Evolutionary conservation across 352 stramenopile species (phyloP), one percentile per base, ranked within the genome.

Genomic region (Globisporangium mamillatum): DNA sequence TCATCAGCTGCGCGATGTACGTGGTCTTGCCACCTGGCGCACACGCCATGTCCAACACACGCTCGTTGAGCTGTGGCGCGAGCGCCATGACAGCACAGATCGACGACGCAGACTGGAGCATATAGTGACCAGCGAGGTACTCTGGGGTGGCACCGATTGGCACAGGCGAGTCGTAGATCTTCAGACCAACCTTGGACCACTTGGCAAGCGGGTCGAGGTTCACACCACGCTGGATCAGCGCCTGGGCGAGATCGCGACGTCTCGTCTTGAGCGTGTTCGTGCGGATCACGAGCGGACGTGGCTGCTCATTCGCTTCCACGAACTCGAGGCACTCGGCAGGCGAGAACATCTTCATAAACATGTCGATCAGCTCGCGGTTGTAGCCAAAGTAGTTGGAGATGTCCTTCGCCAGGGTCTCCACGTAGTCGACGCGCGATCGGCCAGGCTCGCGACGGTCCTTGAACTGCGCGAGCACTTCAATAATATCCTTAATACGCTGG

Each of bases 251-350:
- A 73, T 99, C 98, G 74, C 98, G 98, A 72, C 98, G 93, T 70
- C 97, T 88, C 32, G 97, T 94, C 85, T 99, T 99, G 56, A 99
- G 84, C 59, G 98, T 99, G 87, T 99, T 99, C n/a, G 97, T 98
- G 64, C 98, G 93, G 63, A 99, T 98, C 20, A 99, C 98, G 27
- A 99, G 81, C 34, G 98, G 98, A 56, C 98, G 89, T 38, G 95
- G 90, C 73, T 97, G 96, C 70, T 99, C 98, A 71, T 98, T 99
- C 44, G 98, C 97, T 71, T 99, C 97, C 29, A 99, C 81, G 76
- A 99, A 99, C 77, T 99, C 97, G 20, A 99, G 77, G 60, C 91
- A 97, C 82, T 99, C 97, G 58, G 95, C 92, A 0, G 97, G 97
- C 55, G 94, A 97, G 73, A 99, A 99, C 92, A 99, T 99, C 69